phyloP scores from a whole-genome alignment of 2,329 filamentous ascomycete species.

The Camptophora hylomeconis region DNA sequence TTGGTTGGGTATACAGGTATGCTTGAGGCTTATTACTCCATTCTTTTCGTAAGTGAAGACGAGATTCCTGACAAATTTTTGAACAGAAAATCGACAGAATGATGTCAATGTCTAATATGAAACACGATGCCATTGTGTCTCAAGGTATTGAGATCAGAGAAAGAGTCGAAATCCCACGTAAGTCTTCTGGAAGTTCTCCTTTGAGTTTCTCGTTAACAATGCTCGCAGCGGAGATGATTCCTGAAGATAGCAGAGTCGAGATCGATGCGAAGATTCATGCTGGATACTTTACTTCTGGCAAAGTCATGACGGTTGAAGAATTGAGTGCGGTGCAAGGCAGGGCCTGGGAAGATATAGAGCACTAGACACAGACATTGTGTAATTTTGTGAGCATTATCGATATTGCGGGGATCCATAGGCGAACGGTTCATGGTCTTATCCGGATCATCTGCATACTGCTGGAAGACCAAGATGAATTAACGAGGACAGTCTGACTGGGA shows the following conservation, averaged over 20 bases:
- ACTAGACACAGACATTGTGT: no score
- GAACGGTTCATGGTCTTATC: no score
- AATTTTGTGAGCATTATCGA: no score
- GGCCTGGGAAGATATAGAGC: conserved; percentile 60
- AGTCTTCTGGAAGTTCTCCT: no score
- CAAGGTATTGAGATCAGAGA: conserved; percentile 62
- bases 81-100: conserved; percentile 97
- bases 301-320: conserved; percentile 78
- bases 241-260: conserved; percentile 88
- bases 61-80: no score
- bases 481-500: no score
- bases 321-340: conserved; percentile 74
- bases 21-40: no score
- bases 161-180: conserved; percentile 78
- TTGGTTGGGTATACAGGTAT: conserved; percentile 96
- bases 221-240: conserved; percentile 91
- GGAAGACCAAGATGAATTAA: no score
- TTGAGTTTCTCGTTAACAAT: no score
- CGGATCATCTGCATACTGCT: no score
- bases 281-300: conserved; percentile 74
- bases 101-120: conserved; percentile 89
- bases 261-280: conserved; percentile 98
- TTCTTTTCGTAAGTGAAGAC: no score
- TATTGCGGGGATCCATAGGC: no score
- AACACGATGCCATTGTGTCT: conserved; percentile 38